Conservation (phyloP, 1,284 basidiomycete genomes). For the Anthracocystis panici-leucophaei region DNA sequence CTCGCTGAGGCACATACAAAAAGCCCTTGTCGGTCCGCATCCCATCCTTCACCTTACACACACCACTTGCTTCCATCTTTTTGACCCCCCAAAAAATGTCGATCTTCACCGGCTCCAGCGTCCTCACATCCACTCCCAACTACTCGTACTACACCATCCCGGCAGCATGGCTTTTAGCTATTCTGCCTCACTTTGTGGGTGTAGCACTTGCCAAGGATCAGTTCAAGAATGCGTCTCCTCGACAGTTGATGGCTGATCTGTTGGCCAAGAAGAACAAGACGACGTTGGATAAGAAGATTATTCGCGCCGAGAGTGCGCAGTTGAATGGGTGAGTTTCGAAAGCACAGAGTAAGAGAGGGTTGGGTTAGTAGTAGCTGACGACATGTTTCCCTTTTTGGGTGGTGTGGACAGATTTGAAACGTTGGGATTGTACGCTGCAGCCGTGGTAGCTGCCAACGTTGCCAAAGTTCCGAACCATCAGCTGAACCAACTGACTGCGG, state of each 20-base stretch:
- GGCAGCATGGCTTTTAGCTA: conserved; percentile 34
- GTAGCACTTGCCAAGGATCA: conserved; percentile 13
- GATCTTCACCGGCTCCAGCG: conserved; percentile 18
- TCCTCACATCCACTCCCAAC: conserved; percentile 25
- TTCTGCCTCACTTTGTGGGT: conserved; percentile 37
- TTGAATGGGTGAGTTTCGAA: conserved; percentile 21
- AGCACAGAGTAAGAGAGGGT: background rate
- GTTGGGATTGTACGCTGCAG: conserved; percentile 39
- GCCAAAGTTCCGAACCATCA: conserved; percentile 51
- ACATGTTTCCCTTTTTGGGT: background rate
- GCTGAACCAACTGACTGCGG: conserved; percentile 52
- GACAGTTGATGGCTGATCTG: conserved; percentile 43
- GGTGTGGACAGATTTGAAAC: conserved; percentile 27
- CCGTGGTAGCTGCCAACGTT: conserved; percentile 55
- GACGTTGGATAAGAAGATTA: conserved; percentile 33
- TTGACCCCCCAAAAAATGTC: conserved; percentile 16
- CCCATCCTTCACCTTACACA: background rate
- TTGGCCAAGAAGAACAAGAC: conserved; percentile 49
- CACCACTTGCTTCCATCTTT: background rate
- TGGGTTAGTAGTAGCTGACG: background rate
- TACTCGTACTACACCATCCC: conserved; percentile 46
- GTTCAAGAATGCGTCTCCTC: conserved; percentile 37
- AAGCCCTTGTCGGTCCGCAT: background rate
- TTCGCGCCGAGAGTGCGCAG: conserved; percentile 45
- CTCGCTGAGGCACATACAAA: background rate